Evolutionary conservation across 257 asterid genomes (phyloP).

Genomic region (Mentha longifolia): DNA sequence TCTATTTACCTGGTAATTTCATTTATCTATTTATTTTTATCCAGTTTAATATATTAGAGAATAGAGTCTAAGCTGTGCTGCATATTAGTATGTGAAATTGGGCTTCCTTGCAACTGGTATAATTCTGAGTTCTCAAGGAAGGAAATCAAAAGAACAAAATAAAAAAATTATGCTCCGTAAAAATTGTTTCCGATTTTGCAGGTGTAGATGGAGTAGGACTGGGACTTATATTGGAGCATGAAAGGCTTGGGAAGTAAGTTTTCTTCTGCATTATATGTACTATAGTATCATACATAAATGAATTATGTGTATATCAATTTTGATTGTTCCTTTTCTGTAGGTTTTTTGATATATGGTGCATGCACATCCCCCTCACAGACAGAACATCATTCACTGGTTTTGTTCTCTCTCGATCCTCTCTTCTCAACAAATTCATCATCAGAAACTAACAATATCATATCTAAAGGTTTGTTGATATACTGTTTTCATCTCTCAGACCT

Average conservation of each 20-base stretch:
- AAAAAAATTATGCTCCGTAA: too few relatives aligned
- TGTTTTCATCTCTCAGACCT: constrained; percentile 44
- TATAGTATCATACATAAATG: neutral
- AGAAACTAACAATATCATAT: neutral
- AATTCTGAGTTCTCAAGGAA: neutral
- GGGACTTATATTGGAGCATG: constrained; percentile 65
- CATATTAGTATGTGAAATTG: neutral
- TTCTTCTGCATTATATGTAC: neutral
- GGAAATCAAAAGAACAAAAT: neutral
- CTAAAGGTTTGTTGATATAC: neutral
- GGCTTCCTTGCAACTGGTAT: too few relatives aligned
- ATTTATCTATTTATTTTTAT: neutral
- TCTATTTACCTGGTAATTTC: constrained; percentile 70
- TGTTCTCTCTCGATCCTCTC: constrained; percentile 20
- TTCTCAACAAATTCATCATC: neutral
- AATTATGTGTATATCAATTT: neutral
- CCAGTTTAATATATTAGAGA: neutral
- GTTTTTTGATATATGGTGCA: constrained; percentile 80
- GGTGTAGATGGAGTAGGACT: constrained; percentile 78
- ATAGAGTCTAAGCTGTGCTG: neutral
- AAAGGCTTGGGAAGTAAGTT: constrained; percentile 64
- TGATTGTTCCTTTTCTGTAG: constrained; percentile 35
- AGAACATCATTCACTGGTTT: constrained; percentile 72
- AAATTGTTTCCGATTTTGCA: constrained; percentile 9
- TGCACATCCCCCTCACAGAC: constrained; percentile 81